Percentiles rank a stretch among this genome's conserved stretches.
Evolutionary conservation across 192 early-diverging fungal species (phyloP).

Genomic region (Coemansia sp.): DNA sequence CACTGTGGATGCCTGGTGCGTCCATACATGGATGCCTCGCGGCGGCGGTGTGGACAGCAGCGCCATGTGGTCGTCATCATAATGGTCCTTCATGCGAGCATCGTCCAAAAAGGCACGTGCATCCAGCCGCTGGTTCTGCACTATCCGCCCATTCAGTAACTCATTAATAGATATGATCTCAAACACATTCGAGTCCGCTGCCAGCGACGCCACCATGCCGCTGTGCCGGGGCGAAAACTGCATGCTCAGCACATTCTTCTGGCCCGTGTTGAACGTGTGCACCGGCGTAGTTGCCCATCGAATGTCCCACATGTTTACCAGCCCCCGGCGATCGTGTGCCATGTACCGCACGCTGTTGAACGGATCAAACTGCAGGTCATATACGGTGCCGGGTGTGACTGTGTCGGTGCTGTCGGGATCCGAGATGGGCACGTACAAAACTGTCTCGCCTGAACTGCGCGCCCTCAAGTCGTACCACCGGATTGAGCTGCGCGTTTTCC

Average conservation of each 20-base stretch:
- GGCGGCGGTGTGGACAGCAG: conserved; percentile 20
- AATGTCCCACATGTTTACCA: conserved; percentile 49
- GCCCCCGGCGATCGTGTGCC: conserved; percentile 40
- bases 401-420: not conserved
- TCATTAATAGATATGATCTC: conserved; percentile 29
- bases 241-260: conserved; percentile 8
- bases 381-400: conserved; percentile 25
- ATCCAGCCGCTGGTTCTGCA: conserved; percentile 7
- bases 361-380: conserved; percentile 50
- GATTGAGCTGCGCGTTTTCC: conserved; percentile 31
- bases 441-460: conserved; percentile 23
- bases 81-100: conserved; percentile 29
- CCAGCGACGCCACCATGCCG: conserved; percentile 30
- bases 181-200: conserved; percentile 17
- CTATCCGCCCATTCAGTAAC: conserved; percentile 9
- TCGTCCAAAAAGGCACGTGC: conserved; percentile 25
- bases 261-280: conserved; percentile 19
- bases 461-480: conserved; percentile 44
- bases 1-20: conserved; percentile 10
- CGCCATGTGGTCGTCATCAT: conserved; percentile 21
- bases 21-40: conserved; percentile 19
- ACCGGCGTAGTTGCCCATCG: conserved; percentile 35
- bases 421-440: conserved; percentile 31
- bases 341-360: conserved; percentile 43
- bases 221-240: conserved; percentile 34